phyloP scores from a whole-genome alignment of 2,329 filamentous ascomycete species.

The Cercospora janseana region DNA sequence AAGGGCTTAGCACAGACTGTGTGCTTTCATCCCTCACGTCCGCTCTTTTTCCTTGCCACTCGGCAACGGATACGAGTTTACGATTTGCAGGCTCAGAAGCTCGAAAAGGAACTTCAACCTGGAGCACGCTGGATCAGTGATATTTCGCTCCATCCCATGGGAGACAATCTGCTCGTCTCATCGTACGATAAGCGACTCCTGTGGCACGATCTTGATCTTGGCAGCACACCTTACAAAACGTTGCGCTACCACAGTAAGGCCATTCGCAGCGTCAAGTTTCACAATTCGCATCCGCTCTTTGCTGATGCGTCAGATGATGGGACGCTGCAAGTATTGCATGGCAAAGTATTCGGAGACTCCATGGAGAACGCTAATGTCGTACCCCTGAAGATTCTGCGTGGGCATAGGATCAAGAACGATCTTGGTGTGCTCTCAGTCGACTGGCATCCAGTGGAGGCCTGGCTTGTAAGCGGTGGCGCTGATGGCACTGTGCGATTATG shows the following conservation, averaged over 20 bases:
- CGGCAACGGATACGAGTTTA: conserved; percentile 91
- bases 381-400: conserved; percentile 87
- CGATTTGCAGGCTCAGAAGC: conserved; percentile 84
- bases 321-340: conserved; percentile 92
- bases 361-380: conserved; percentile 97
- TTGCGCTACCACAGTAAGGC: conserved; percentile 92
- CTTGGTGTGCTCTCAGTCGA: conserved; percentile 90
- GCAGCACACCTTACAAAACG: conserved; percentile 88
- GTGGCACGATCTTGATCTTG: conserved; percentile 96
- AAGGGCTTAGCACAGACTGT: conserved; percentile 80
- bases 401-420: conserved; percentile 81
- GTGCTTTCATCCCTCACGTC: conserved; percentile 90
- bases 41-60: conserved; percentile 93
- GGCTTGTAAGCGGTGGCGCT: conserved; percentile 90
- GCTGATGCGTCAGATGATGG: conserved; percentile 95
- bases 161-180: conserved; percentile 90
- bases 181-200: conserved; percentile 91
- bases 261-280: conserved; percentile 84
- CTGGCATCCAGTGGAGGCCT: conserved; percentile 93
- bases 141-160: conserved; percentile 88
- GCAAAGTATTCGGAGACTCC: conserved; percentile 88
- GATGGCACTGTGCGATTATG: conserved; percentile 91
- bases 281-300: conserved; percentile 76
- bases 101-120: conserved; percentile 89
- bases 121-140: conserved; percentile 93